A percentile compares a stretch with the other conserved stretches of the same genome.
phyloP scores from a whole-genome alignment of 768 basidiomycete genomes.

The Mycena polygramma region DNA sequence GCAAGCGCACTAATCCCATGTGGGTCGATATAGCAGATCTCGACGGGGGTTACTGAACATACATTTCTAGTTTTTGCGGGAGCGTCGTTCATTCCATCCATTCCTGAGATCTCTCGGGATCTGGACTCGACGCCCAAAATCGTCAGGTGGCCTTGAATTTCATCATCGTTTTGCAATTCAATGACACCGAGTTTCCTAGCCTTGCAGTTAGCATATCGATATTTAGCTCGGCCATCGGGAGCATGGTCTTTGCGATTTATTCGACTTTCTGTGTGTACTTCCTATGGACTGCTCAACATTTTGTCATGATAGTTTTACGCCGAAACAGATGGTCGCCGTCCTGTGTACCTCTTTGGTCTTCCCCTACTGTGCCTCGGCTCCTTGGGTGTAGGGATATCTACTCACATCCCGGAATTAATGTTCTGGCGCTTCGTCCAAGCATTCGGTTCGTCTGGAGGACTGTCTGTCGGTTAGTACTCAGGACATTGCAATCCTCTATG shows the following conservation, averaged over 20 bases:
- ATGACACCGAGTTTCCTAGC: constrained; percentile 32
- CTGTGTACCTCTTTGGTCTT: constrained; percentile 69
- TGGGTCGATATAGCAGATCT: constrained; percentile 44
- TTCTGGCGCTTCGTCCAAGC: constrained; percentile 76
- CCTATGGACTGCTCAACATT: background rate
- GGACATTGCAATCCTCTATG: too few relatives aligned
- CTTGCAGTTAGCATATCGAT: constrained; percentile 67
- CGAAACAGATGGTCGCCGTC: constrained; percentile 72
- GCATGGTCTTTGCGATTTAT: constrained; percentile 66
- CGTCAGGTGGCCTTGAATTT: constrained; percentile 56
- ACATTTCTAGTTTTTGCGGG: constrained; percentile 69
- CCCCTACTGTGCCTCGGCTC: constrained; percentile 73
- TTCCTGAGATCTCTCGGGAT: constrained; percentile 80
- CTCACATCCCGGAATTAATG: constrained; percentile 61
- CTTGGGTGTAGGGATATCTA: constrained; percentile 67
- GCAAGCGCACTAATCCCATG: constrained; percentile 74
- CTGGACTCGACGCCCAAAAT: constrained; percentile 67
- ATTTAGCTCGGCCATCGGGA: constrained; percentile 58
- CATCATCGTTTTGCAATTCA: too few relatives aligned
- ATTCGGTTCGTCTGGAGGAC: constrained; percentile 69
- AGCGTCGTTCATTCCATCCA: constrained; percentile 79
- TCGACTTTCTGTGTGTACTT: constrained; percentile 60
- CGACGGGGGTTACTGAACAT: too few relatives aligned
- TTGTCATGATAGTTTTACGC: too few relatives aligned
- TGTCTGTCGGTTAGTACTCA: constrained; percentile 56